phyloP scores from a whole-genome alignment of 2,329 filamentous ascomycete genomes.

The Orbilia ellipsospora region DNA sequence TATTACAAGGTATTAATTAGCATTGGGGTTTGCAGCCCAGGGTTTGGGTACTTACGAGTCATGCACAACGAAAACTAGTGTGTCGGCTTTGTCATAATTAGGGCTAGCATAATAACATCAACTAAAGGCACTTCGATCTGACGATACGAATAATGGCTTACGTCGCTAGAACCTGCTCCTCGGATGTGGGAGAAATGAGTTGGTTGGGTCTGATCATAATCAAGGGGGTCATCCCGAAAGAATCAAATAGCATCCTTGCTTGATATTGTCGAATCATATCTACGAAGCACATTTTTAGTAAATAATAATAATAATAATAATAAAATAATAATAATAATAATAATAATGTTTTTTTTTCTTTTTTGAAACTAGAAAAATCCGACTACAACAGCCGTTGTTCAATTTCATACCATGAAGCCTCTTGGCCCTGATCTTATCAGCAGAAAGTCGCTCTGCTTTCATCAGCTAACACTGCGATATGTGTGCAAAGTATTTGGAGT shows the following conservation, averaged over 20 bases:
- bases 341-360: too few species aligned
- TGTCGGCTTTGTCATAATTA: constrained; percentile 73
- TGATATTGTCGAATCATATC: constrained; percentile 84
- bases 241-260: constrained; percentile 75
- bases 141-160: constrained; percentile 60
- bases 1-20: constrained; percentile 20
- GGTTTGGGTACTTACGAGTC: constrained; percentile 74
- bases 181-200: constrained; percentile 76
- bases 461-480: constrained; percentile 18
- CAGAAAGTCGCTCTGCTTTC: constrained; percentile 50
- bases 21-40: neutral
- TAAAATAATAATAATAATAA: too few species aligned
- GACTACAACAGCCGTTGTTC: neutral
- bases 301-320: too few species aligned
- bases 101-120: constrained; percentile 64
- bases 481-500: too few species aligned
- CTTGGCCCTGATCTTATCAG: constrained; percentile 44
- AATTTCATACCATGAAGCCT: constrained; percentile 42
- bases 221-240: constrained; percentile 81
- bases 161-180: constrained; percentile 87
- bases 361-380: neutral
- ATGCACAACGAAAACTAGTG: constrained; percentile 86
- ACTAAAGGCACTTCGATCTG: neutral
- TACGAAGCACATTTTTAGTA: constrained; percentile 54
- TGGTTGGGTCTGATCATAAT: constrained; percentile 77